These are phyloP conservation scores for Ambrosiella xylebori DNA, from an alignment of 2,329 filamentous ascomycete species.

Conservation along the genomic window DNA sequence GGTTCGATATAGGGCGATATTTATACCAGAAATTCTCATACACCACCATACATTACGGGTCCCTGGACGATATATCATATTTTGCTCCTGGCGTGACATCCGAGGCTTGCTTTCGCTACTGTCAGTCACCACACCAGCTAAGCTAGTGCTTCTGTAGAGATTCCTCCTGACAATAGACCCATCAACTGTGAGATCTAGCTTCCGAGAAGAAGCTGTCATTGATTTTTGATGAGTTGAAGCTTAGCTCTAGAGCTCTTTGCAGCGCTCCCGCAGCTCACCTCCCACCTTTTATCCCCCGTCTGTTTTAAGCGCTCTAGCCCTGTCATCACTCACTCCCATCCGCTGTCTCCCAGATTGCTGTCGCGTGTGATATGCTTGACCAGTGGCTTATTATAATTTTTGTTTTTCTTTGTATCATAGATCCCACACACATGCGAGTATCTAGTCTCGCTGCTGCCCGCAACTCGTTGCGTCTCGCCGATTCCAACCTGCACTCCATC, in stretches of 20 bases:
- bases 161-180: no score
- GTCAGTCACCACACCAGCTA: no score
- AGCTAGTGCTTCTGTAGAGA: no score
- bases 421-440: slow-evolving; percentile 13
- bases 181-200: no score
- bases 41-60: neutral
- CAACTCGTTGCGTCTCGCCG: slow-evolving; percentile 13
- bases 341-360: neutral
- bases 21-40: no score
- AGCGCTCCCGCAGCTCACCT: neutral
- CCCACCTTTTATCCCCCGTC: slow-evolving; percentile 1
- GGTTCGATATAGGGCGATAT: neutral
- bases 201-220: no score
- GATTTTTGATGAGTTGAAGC: no score
- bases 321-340: neutral
- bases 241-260: neutral
- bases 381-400: slow-evolving; percentile 13
- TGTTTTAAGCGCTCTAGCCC: neutral
- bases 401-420: slow-evolving; percentile 12
- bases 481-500: slow-evolving; percentile 2
- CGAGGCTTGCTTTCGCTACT: no score
- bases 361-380: slow-evolving; percentile 11
- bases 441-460: slow-evolving; percentile 12
- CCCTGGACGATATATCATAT: neutral
- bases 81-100: neutral